A percentile compares a stretch with the other conserved stretches of the same genome.
phyloP scores from a whole-genome alignment of 306 rosid genomes.

The Prunus padus region DNA sequence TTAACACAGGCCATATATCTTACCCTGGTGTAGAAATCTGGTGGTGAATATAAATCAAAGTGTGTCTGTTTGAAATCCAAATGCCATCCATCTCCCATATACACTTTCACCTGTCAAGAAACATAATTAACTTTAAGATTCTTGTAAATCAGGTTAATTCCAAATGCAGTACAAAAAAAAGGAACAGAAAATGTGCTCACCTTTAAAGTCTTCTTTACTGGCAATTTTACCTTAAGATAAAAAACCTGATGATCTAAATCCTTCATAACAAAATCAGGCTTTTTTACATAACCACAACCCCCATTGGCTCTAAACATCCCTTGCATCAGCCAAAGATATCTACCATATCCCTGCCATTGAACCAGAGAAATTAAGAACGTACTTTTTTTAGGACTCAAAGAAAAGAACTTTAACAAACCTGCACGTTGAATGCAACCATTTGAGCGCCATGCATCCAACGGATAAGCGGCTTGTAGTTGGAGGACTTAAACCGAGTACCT shows the following conservation, averaged over 20 bases:
- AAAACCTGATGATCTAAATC: conserved; percentile 40
- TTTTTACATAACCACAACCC: conserved; percentile 67
- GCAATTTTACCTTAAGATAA: conserved; percentile 45
- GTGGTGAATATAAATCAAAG: conserved; percentile 67
- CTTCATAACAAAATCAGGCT: conserved; percentile 61
- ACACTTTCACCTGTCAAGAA: conserved; percentile 54
- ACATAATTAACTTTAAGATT: not conserved
- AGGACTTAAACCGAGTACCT: conserved; percentile 56
- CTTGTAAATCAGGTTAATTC: not conserved
- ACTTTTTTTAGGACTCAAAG: not conserved
- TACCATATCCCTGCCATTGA: conserved; percentile 58
- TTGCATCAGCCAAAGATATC: conserved; percentile 66
- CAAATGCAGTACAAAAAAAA: not conserved
- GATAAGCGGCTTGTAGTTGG: conserved; percentile 61
- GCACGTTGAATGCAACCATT: conserved; percentile 71
- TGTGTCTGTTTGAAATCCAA: conserved; percentile 68
- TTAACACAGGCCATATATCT: conserved; percentile 1
- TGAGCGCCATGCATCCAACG: conserved; percentile 71
- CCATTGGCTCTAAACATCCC: conserved; percentile 78
- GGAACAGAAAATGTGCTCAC: conserved; percentile 27
- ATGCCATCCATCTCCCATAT: conserved; percentile 74
- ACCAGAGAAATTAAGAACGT: not conserved
- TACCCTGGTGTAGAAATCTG: conserved; percentile 70
- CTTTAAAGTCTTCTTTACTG: conserved; percentile 62
- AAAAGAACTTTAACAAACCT: conserved; percentile 30